These are phyloP conservation scores for Paecilomyces sp. DNA, from an alignment of 2,329 filamentous ascomycete genomes.

Conservation along the genomic window DNA sequence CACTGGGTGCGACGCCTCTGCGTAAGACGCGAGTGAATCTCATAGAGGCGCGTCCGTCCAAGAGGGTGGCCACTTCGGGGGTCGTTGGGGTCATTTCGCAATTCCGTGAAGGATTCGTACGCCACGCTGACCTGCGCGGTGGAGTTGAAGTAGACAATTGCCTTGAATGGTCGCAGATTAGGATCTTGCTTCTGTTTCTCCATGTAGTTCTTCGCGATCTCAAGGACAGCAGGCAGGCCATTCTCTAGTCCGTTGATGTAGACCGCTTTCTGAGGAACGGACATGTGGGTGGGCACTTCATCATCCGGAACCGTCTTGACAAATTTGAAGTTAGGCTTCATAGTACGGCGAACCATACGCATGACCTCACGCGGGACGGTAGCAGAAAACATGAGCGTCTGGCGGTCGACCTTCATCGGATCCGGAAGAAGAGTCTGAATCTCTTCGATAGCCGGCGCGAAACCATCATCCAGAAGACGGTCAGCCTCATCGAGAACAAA, in stretches of 20 bases:
- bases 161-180: slow-evolving; percentile 68
- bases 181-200: slow-evolving; percentile 30
- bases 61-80: slow-evolving; percentile 20
- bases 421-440: slow-evolving; percentile 60
- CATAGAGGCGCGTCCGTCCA: slow-evolving; percentile 34
- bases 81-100: slow-evolving; percentile 30
- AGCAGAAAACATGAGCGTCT: slow-evolving; percentile 92
- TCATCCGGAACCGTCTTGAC: slow-evolving; percentile 79
- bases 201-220: slow-evolving; percentile 62
- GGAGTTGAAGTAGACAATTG: slow-evolving; percentile 86
- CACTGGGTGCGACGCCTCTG: slow-evolving; percentile 63
- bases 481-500: slow-evolving; percentile 62
- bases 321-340: slow-evolving; percentile 80
- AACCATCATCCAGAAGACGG: slow-evolving; percentile 60
- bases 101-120: slow-evolving; percentile 49
- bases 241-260: slow-evolving; percentile 65
- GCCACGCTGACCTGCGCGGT: slow-evolving; percentile 65
- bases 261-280: slow-evolving; percentile 73
- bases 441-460: slow-evolving; percentile 56
- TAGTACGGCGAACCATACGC: slow-evolving; percentile 65
- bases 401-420: slow-evolving; percentile 58
- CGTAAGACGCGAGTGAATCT: slow-evolving; percentile 73
- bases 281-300: slow-evolving; percentile 77
- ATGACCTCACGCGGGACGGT: slow-evolving; percentile 84
- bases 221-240: slow-evolving; percentile 66